These are phyloP conservation scores for Lophiotrema nucula DNA, from an alignment of 495 filamentous ascomycete species.

Conservation along the genomic window DNA sequence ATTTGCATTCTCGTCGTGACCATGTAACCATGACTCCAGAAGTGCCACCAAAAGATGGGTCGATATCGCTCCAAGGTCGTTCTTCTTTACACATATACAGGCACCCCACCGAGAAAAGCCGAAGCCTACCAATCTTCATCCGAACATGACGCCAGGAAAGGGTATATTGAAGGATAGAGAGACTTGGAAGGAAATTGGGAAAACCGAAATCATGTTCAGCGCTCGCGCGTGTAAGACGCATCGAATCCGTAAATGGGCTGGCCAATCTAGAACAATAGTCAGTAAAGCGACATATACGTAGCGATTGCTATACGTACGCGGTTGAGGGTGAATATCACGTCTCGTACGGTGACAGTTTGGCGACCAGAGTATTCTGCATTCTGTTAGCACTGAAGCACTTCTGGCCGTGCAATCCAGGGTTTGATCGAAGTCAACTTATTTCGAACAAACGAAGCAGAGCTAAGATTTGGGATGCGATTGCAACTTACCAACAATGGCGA, in stretches of 20 bases:
- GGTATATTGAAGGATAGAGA: no score
- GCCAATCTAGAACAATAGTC: constrained; percentile 1
- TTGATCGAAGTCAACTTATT: no score
- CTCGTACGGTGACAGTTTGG: constrained; percentile 16
- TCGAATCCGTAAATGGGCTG: constrained; percentile 15
- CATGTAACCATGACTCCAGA: no score
- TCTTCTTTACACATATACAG: no score
- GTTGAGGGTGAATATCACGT: constrained; percentile 26
- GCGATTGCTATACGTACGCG: constrained; percentile 9
- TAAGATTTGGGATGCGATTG: background rate
- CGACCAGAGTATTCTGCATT: constrained; percentile 22
- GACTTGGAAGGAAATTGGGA: no score
- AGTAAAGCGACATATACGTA: constrained; percentile 1
- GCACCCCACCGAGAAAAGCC: no score
- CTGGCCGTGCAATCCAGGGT: no score
- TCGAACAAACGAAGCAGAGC: background rate
- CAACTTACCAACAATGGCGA: constrained; percentile 21
- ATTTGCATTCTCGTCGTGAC: no score
- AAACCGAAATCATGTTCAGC: background rate
- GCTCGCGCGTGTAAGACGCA: background rate
- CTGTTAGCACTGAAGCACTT: constrained; percentile 6
- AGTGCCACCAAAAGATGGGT: no score
- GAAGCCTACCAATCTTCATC: no score
- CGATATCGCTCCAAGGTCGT: no score
- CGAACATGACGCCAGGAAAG: no score